Percentiles rank a stretch among this genome's conserved stretches.
Evolutionary conservation across 2,329 filamentous ascomycete species (phyloP).

Genomic region (Aspergillus phoenicis): DNA sequence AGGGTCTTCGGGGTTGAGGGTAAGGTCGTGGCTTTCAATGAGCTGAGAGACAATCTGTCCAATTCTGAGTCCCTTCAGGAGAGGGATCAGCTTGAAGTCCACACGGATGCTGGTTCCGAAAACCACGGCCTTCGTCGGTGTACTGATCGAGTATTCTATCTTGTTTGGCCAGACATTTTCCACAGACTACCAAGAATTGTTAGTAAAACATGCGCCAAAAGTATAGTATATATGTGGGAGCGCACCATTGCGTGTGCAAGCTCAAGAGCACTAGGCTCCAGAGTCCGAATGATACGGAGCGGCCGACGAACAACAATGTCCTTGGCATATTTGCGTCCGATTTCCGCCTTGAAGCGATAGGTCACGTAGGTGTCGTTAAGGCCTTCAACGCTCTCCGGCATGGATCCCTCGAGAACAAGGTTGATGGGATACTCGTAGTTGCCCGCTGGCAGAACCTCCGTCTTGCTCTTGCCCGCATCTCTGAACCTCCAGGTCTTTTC

Average conservation of each 20-base stretch:
- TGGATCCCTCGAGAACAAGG: slow-evolving; percentile 66
- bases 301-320: slow-evolving; percentile 80
- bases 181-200: slow-evolving; percentile 60
- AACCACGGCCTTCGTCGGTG: slow-evolving; percentile 90
- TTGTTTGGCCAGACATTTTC: slow-evolving; percentile 99
- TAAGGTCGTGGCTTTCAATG: slow-evolving; percentile 74
- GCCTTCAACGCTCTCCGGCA: slow-evolving; percentile 88
- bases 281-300: slow-evolving; percentile 74
- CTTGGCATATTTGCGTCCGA: slow-evolving; percentile 87
- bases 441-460: slow-evolving; percentile 64
- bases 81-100: slow-evolving; percentile 82
- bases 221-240: neutral
- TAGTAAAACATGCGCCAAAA: slow-evolving; percentile 12
- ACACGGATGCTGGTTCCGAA: slow-evolving; percentile 86
- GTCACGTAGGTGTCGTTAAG: slow-evolving; percentile 82
- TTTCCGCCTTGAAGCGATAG: slow-evolving; percentile 88
- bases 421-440: slow-evolving; percentile 87
- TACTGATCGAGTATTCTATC: slow-evolving; percentile 90
- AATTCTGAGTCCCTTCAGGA: slow-evolving; percentile 84
- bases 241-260: slow-evolving; percentile 79
- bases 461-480: slow-evolving; percentile 51
- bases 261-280: slow-evolving; percentile 75
- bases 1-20: slow-evolving; percentile 52
- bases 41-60: slow-evolving; percentile 81
- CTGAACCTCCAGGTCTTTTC: slow-evolving; percentile 73